These are phyloP conservation scores for Podila minutissima DNA, from an alignment of 192 early-diverging fungal genomes.

Conservation along the genomic window DNA sequence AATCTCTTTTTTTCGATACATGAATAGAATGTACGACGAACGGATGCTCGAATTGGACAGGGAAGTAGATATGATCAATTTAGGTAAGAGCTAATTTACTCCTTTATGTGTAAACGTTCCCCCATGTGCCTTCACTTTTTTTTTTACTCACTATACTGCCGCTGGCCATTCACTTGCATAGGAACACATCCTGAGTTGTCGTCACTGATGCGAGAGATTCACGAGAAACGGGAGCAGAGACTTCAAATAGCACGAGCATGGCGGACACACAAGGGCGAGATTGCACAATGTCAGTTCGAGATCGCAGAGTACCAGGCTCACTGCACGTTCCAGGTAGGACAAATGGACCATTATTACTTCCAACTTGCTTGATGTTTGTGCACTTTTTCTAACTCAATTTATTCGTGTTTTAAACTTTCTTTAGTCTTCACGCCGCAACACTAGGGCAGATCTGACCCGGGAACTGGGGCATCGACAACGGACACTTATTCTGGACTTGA, in stretches of 20 bases:
- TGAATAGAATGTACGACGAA: conserved; percentile 64
- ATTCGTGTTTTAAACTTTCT: too few species aligned
- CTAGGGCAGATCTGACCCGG: conserved; percentile 9
- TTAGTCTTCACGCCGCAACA: conserved; percentile 29
- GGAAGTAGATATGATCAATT: conserved; percentile 61
- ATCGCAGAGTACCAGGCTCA: conserved; percentile 63
- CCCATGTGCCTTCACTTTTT: too few species aligned
- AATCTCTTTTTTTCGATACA: too few species aligned
- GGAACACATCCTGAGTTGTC: conserved; percentile 65
- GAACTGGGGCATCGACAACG: conserved; percentile 27
- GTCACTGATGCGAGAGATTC: conserved; percentile 60
- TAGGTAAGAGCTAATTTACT: conserved; percentile 36
- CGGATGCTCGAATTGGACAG: conserved; percentile 60
- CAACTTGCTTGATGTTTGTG: too few species aligned
- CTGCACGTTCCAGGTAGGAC: conserved; percentile 41
- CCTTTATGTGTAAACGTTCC: too few species aligned
- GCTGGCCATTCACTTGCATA: conserved; percentile 1
- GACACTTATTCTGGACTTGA: conserved; percentile 25
- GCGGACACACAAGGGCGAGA: conserved; percentile 52
- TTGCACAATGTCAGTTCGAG: conserved; percentile 57
- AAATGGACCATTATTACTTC: too few species aligned
- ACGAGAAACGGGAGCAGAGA: conserved; percentile 56
- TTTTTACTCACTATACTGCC: neutral
- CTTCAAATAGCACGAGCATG: conserved; percentile 55
- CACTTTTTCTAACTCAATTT: too few species aligned